Base-by-base conservation (phyloP, 2,329 filamentous ascomycete genomes). In the Anthostomella pinea region DNA sequence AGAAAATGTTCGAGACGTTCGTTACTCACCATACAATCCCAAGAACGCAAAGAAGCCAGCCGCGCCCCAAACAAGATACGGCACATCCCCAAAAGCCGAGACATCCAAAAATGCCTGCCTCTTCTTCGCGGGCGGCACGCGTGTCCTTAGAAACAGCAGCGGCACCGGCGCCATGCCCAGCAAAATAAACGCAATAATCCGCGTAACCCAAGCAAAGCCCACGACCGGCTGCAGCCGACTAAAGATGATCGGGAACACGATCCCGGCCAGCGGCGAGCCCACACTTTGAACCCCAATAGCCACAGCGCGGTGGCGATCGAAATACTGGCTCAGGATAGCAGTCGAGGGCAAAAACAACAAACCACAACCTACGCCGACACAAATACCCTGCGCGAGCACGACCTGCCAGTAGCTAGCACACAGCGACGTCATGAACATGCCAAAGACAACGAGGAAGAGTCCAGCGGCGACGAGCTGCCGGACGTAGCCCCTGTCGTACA, bases 201-300 rank as follows among this genome's bases (percentile, higher is more conserved):
- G 58, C 4, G 63, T 64, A 5, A 72, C 66, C 74, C 73, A 78
- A 33, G 60, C 58, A 48, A 75, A 77, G 5, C 73, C 72, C 25
- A 76, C 56, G 11, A 40, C 39, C 9, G 56, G 57, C 45, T 69
- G 59, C 2, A 69, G 52, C n/a, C 56, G 41, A 17, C 57, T 53
- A 50, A 71, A 67, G 20, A 69, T 54, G 30, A 71, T 59, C 2
- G 66, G 65, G 35, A 66, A 68, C 8, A 70, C 48, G 41, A 70
- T 60, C 10, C 66, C 65, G 46, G 43, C 52, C n/a, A 57, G 22
- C 8, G 45, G 45, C 9, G 43, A 44, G 8, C 55, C 55, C 8
- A 33, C 30, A 2, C 44, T 37, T 30, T 43, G 42, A 16, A 55
- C 20, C 7, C 53, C 53, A 14, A 50, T 30, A 39, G 53, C 46